Evolutionary conservation across 2,329 filamentous ascomycete species (phyloP), one percentile per base, ranked within the genome.

Genomic region (Botrytis tulipae): DNA sequence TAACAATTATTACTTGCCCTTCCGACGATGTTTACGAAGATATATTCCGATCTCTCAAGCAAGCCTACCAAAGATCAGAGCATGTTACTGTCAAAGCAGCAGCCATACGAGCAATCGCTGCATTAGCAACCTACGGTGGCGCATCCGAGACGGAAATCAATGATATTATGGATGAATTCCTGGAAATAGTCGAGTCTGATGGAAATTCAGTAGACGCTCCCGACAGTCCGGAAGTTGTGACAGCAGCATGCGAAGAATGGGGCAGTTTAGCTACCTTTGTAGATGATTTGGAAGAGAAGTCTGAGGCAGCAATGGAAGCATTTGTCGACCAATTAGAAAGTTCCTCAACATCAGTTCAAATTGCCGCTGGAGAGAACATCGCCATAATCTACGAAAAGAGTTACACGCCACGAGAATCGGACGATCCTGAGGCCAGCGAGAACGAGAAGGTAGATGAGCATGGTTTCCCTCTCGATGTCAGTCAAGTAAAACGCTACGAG

Each of bases 351-450:
- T 82, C 83, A 14, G 90, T 93, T 1, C 90, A 92, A 78, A 88
- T 92, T 66, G 90, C 91, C 0, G 89, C 91, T 1, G 91, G 91
- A 25, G 90, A 93, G 79, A 91, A 91, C 78, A 92, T 93, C 76
- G 91, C 91, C 0, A 82, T 93, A 2, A 82, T 93, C 2, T 93
- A 89, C 79, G 91, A 93, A 79, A 92, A 92, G 81, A 91, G 75
- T 74, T 83, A 76, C 10, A 83, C 82, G 3, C 80, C 83, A 46
- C 81, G 82, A 22, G 86, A 88, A 59, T 84, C 85, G 1, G 83
- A 85, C 9, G 83, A 84, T 68, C 40, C 83, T 82, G 9, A 82
- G 83, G 1, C 81, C 79, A 9, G 85, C 51, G 83, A 85, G 6
- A 82, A 85, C 61, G 81, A 83, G 29, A 70, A 54, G 20, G 22